Base-by-base conservation (phyloP, 2,329 filamentous ascomycete genomes). In the Colletotrichum sojae region DNA sequence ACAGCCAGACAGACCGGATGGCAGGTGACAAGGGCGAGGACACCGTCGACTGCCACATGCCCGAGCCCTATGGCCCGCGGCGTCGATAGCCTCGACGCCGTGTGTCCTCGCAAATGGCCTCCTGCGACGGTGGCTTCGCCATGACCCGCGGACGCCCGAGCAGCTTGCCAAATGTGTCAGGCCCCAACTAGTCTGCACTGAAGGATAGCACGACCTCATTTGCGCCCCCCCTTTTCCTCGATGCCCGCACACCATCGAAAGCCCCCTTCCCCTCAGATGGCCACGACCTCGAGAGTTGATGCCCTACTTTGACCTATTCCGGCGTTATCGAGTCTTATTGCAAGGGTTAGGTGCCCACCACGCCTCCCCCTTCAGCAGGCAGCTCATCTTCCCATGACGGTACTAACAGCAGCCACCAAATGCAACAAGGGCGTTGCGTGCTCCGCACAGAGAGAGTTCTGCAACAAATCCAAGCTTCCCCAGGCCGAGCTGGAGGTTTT, bases 101-200 rank as follows among this genome's bases (percentile, higher is more conserved):
- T 57, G 31, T 16, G 43, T 60, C 56, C 51, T 55, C 52, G 25
- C 49, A 45, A 52, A 69, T 66, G 55, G 40, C 54, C 54, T 58
- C 53, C 61, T 69, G 61, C 66, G 66, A 66, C 66, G 66, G 66
- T 61, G 66, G 66, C 66, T 60, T 56, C 55, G 53, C 66, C 43
- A 45, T 66, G 62, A 69, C 49, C 61, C 43, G 61, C 49, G 36
- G 61, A 25, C 27, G 31, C 46, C 43, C 51, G 31, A 52, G 22
- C 55, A 55, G 15, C 20, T 55, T 45, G 62, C 55, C 43, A 59
- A 49, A 56, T 55, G 53, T 64, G 61, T 48, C 48, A 49, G 48
- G 65, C 40, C 13, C 25, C 31, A 36, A 43, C 39, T 66, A 62
- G 49, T 31, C 39, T 61, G 31, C 36, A 27, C 36, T 43, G 25